Percentiles rank a stretch among this genome's conserved stretches.
Evolutionary conservation across 495 filamentous ascomycete genomes (phyloP).

Genomic region (Letharia columbiana): DNA sequence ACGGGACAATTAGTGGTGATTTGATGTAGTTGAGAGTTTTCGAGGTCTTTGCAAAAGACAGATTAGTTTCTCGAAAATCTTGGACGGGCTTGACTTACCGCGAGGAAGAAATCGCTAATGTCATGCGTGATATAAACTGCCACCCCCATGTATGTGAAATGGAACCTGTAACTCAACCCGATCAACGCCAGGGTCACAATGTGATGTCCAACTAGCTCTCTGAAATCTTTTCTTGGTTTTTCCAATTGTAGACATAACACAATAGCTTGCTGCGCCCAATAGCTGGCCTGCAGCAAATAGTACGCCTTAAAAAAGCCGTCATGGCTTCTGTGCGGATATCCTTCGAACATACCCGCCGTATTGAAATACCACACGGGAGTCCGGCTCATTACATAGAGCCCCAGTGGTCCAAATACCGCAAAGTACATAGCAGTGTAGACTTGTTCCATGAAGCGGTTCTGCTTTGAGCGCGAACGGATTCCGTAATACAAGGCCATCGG

Average conservation of each 20-base stretch:
- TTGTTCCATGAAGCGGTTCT: slow-evolving; percentile 94
- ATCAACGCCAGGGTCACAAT: slow-evolving; percentile 89
- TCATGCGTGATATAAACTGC: slow-evolving; percentile 97
- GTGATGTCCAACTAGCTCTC: slow-evolving; percentile 89
- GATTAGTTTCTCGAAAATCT: slow-evolving; percentile 10
- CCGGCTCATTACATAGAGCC: slow-evolving; percentile 84
- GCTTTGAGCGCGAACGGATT: slow-evolving; percentile 67
- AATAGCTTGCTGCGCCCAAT: slow-evolving; percentile 93
- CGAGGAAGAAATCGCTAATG: slow-evolving; percentile 93
- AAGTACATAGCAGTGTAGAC: slow-evolving; percentile 97
- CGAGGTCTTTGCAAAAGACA: slow-evolving; percentile 54
- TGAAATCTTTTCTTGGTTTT: slow-evolving; percentile 93
- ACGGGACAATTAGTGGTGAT: slow-evolving; percentile 63
- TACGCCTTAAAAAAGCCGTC: slow-evolving; percentile 90
- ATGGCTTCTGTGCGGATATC: slow-evolving; percentile 80
- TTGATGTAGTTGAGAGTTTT: slow-evolving; percentile 93
- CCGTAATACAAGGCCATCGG: slow-evolving; percentile 65
- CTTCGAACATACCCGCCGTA: slow-evolving; percentile 82
- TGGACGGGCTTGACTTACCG: slow-evolving; percentile 48
- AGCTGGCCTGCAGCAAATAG: slow-evolving; percentile 89
- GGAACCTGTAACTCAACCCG: slow-evolving; percentile 84
- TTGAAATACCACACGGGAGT: slow-evolving; percentile 99
- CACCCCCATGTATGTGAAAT: slow-evolving; percentile 96
- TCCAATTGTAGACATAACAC: slow-evolving; percentile 84
- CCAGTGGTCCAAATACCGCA: slow-evolving; percentile 70